A percentile compares a stretch with the other conserved stretches of the same genome.
Conservation (phyloP, 1,139 yeast genomes). For the Lodderomyces metapsilosis region DNA sequence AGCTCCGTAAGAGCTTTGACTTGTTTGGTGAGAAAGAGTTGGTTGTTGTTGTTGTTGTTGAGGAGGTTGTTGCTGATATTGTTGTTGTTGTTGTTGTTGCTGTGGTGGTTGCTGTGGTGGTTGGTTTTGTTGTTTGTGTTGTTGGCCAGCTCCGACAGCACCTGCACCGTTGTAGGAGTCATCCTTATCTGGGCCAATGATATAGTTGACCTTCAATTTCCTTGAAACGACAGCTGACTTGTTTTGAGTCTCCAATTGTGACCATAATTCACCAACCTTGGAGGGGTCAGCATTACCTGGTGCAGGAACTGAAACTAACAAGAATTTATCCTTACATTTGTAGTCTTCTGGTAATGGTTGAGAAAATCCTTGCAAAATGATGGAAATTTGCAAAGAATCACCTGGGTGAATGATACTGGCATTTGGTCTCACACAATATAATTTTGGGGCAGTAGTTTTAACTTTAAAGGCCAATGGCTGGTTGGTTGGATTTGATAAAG, state of each 20-base stretch:
- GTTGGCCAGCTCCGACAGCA: conserved; percentile 8
- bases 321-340: conserved; percentile 88
- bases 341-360: conserved; percentile 71
- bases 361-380: conserved; percentile 80
- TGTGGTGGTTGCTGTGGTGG: conserved; percentile 8
- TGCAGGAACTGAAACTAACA: conserved; percentile 82
- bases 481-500: conserved; percentile 63
- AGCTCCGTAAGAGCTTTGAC: conserved; percentile 4
- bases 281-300: conserved; percentile 55
- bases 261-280: conserved; percentile 70
- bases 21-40: conserved; percentile 4
- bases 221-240: conserved; percentile 62
- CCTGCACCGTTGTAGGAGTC: conserved; percentile 16
- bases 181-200: conserved; percentile 27
- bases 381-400: conserved; percentile 66
- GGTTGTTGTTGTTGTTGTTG: conserved; percentile 7
- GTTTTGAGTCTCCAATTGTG: conserved; percentile 61
- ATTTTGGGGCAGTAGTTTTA: conserved; percentile 96
- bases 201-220: conserved; percentile 76
- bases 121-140: conserved; percentile 4
- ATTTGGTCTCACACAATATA: conserved; percentile 95
- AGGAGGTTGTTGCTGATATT: conserved; percentile 5
- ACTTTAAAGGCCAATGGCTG: conserved; percentile 85
- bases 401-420: conserved; percentile 82
- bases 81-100: conserved; percentile 5